A percentile compares a stretch with the other conserved stretches of the same genome.
Conservation (phyloP, 2,329 filamentous ascomycete species). For the Huntiella abstrusa region DNA sequence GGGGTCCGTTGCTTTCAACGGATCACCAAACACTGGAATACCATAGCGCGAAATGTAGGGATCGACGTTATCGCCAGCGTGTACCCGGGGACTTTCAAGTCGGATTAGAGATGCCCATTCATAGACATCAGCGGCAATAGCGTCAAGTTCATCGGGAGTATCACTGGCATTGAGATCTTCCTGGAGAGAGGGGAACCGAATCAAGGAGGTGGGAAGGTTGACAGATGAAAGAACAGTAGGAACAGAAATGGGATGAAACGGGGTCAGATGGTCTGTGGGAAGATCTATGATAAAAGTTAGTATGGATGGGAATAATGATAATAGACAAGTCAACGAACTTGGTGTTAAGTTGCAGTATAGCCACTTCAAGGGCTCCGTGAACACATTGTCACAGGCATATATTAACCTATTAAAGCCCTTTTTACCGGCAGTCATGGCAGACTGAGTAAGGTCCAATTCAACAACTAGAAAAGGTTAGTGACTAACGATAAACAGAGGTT, state of each 20-base stretch:
- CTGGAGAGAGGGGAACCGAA: constrained; percentile 12
- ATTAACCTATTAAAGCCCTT: constrained; percentile 62
- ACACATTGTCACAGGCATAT: constrained; percentile 61
- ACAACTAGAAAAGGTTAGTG: constrained; percentile 37
- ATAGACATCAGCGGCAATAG: constrained; percentile 39
- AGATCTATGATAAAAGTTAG: constrained; percentile 2
- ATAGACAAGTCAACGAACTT: background rate
- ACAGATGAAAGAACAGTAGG: constrained; percentile 18
- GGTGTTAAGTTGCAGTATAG: constrained; percentile 48
- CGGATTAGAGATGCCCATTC: constrained; percentile 59
- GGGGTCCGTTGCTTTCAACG: constrained; percentile 12
- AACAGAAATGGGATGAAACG: constrained; percentile 12
- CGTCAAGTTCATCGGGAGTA: constrained; percentile 13
- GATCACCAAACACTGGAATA: constrained; percentile 6
- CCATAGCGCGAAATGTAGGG: constrained; percentile 49
- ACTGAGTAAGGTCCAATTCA: constrained; percentile 52
- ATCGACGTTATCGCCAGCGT: constrained; percentile 39
- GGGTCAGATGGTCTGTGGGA: background rate
- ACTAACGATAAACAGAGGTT: background rate
- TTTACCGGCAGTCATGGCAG: constrained; percentile 66
- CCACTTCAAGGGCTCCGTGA: constrained; percentile 53
- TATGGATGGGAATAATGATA: background rate
- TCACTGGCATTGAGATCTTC: constrained; percentile 13
- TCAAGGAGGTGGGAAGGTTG: constrained; percentile 31
- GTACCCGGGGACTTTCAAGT: constrained; percentile 45